These are phyloP conservation scores for Melianthus villosus DNA, from an alignment of 441 rosid genomes.

Conservation along the genomic window DNA sequence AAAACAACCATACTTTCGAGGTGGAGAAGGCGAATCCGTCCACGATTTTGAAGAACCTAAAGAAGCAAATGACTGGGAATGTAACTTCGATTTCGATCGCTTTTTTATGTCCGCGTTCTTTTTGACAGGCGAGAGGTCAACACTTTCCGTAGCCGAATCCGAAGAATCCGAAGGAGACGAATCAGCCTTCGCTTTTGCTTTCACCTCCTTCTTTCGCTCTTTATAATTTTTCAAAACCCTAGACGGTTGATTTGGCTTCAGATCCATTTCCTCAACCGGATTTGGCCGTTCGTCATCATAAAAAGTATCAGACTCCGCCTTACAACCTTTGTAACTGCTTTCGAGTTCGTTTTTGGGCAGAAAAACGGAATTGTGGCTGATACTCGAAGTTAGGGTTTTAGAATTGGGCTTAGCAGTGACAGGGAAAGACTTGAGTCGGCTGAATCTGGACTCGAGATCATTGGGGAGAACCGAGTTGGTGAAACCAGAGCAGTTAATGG, in stretches of 20 bases:
- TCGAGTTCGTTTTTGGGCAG: too few relatives aligned
- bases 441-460: constrained; percentile 61
- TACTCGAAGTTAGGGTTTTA: too few relatives aligned
- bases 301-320: constrained; percentile 3
- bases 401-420: constrained; percentile 4
- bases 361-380: too few relatives aligned
- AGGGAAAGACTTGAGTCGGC: constrained; percentile 58
- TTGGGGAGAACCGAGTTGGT: constrained; percentile 36
- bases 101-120: constrained; percentile 14
- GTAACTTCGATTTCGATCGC: constrained; percentile 8
- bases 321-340: too few relatives aligned
- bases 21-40: constrained; percentile 53
- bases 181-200: not conserved
- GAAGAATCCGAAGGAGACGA: constrained; percentile 4
- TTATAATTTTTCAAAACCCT: too few relatives aligned
- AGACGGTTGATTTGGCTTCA: not conserved
- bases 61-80: constrained; percentile 14
- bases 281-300: not conserved
- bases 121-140: constrained; percentile 2
- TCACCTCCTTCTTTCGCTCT: too few relatives aligned
- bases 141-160: constrained; percentile 6
- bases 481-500: constrained; percentile 48
- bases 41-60: constrained; percentile 13
- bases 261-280: constrained; percentile 3
- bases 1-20: constrained; percentile 32